A percentile compares a stretch with the other conserved stretches of the same genome.
Conservation (phyloP, 306 rosid species). For the Casuarina glauca region DNA sequence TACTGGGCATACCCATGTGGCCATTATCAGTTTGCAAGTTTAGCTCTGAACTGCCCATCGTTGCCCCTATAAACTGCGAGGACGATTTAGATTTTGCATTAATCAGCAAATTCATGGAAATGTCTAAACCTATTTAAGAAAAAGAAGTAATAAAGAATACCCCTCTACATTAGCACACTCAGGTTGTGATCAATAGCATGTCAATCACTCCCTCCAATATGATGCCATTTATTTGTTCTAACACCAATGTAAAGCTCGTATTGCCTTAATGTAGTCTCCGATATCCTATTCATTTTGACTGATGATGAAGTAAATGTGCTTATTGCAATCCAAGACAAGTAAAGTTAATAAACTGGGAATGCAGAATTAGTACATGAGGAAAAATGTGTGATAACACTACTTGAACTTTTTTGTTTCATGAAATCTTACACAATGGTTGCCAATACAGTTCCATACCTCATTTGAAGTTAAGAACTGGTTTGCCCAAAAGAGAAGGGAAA, state of each 20-base stretch:
- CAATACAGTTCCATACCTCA: background rate
- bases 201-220: background rate
- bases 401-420: background rate
- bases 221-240: too few species aligned
- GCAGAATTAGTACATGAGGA: slow-evolving; percentile 5
- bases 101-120: slow-evolving; percentile 17
- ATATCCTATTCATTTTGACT: slow-evolving; percentile 11
- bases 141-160: background rate
- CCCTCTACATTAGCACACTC: background rate
- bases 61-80: slow-evolving; percentile 91
- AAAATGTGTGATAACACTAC: background rate
- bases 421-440: background rate
- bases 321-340: slow-evolving; percentile 3
- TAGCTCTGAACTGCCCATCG: slow-evolving; percentile 86
- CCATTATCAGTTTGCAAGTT: slow-evolving; percentile 88
- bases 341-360: slow-evolving; percentile 5
- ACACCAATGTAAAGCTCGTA: slow-evolving; percentile 8
- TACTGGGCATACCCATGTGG: slow-evolving; percentile 95
- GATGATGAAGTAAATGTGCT: background rate
- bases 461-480: background rate
- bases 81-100: slow-evolving; percentile 8
- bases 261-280: slow-evolving; percentile 3
- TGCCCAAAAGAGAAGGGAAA: background rate
- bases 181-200: background rate
- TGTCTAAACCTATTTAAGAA: slow-evolving; percentile 4